Conservation (phyloP, 495 filamentous ascomycete genomes). For the Hypoxylon fragiforme region DNA sequence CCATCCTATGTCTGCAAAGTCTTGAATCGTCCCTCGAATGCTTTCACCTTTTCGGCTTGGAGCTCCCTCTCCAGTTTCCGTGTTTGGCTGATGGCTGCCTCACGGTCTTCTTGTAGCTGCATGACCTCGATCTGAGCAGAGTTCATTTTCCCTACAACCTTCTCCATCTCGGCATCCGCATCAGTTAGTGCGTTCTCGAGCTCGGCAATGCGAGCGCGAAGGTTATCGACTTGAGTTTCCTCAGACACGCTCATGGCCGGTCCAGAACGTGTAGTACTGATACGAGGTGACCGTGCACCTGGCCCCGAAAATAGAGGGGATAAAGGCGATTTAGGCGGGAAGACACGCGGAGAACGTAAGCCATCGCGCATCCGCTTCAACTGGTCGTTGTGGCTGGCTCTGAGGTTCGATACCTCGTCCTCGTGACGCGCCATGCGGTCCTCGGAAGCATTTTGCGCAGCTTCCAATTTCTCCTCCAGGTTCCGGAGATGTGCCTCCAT, state of each 20-base stretch:
- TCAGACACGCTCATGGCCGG: constrained; percentile 45
- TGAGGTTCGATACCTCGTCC: constrained; percentile 74
- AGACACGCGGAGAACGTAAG: constrained; percentile 44
- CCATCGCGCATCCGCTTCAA: constrained; percentile 71
- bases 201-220: constrained; percentile 76
- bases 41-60: constrained; percentile 50
- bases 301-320: constrained; percentile 62
- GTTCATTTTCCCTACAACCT: constrained; percentile 91
- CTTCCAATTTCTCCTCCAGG: constrained; percentile 81
- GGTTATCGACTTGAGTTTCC: constrained; percentile 69
- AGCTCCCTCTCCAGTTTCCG: constrained; percentile 66
- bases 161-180: constrained; percentile 91
- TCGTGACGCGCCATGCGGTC: constrained; percentile 81
- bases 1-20: constrained; percentile 28
- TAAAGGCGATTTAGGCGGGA: constrained; percentile 59
- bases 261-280: constrained; percentile 43
- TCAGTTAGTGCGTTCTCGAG: constrained; percentile 80
- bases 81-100: constrained; percentile 84
- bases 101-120: constrained; percentile 86
- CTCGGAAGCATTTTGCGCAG: constrained; percentile 84
- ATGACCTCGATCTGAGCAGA: constrained; percentile 92
- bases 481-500: constrained; percentile 77
- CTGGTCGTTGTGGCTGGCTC: constrained; percentile 76
- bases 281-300: constrained; percentile 55
- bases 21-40: constrained; percentile 52